Conservation (phyloP, 306 rosid genomes). For the Adenanthera pavonina region DNA sequence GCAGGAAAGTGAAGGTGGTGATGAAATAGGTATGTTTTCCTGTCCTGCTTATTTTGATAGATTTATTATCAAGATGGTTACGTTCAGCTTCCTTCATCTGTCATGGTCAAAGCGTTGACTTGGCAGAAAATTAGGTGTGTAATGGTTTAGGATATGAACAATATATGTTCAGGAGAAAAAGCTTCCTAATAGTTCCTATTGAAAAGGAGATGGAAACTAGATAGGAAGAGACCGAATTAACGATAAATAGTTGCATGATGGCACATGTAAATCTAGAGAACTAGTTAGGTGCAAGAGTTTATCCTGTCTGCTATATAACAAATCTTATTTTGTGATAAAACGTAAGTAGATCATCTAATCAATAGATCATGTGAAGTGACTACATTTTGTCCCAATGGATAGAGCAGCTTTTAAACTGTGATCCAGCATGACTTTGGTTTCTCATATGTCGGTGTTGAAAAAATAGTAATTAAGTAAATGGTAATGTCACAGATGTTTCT, state of each 20-base stretch:
- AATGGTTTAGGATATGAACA: neutral
- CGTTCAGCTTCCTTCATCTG: neutral
- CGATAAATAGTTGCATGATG: constrained; percentile 4
- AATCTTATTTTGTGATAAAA: neutral
- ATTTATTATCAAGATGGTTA: constrained; percentile 2
- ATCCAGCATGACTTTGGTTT: constrained; percentile 8
- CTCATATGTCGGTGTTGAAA: constrained; percentile 3
- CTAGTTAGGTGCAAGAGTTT: constrained; percentile 10
- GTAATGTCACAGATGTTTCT: constrained; percentile 43
- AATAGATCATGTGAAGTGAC: neutral
- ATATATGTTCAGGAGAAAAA: neutral
- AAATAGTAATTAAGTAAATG: constrained; percentile 13
- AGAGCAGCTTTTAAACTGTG: neutral
- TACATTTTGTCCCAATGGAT: constrained; percentile 9
- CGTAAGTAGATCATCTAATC: constrained; percentile 8
- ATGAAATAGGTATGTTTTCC: constrained; percentile 56
- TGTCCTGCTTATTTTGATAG: constrained; percentile 30
- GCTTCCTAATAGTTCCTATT: neutral
- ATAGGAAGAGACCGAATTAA: neutral
- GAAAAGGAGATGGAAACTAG: neutral
- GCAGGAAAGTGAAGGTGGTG: constrained; percentile 55
- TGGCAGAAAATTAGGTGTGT: neutral
- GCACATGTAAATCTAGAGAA: neutral
- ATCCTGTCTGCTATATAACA: neutral
- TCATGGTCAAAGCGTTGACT: neutral